Conservation (phyloP, 75 land plant genomes). For the Picea glauca region DNA sequence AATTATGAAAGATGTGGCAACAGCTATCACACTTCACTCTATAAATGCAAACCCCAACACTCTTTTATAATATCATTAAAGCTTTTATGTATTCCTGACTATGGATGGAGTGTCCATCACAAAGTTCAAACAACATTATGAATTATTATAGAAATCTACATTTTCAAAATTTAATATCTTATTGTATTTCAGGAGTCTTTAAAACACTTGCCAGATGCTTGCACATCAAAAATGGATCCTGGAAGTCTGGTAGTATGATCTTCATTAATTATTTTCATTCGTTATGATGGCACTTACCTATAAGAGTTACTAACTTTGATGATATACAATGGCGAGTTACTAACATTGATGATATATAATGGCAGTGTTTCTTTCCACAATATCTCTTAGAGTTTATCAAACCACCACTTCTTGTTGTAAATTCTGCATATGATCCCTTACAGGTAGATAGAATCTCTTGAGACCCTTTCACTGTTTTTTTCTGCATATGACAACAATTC, state of each 20-base stretch:
- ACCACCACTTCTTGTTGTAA: constrained; percentile 58
- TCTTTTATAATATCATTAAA: no score
- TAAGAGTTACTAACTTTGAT: not conserved
- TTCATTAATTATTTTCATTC: not conserved
- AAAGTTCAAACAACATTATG: constrained; percentile 1
- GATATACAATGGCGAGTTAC: no score
- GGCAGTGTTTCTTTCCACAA: constrained; percentile 85
- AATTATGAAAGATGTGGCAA: no score
- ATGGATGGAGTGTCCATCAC: not conserved
- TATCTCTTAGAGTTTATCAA: constrained; percentile 32
- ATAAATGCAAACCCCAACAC: not conserved
- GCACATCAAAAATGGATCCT: constrained; percentile 33
- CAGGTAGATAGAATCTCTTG: constrained; percentile 27
- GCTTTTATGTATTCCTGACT: no score
- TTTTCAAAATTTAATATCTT: constrained; percentile 11
- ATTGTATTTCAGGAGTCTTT: constrained; percentile 27
- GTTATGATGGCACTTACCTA: not conserved
- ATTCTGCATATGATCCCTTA: constrained; percentile 73
- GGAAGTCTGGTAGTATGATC: not conserved
- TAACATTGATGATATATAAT: not conserved
- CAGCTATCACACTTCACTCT: no score
- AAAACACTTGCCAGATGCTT: constrained; percentile 35
- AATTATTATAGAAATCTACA: not conserved
- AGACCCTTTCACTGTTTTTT: not conserved
- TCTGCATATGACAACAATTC: no score